Percentiles rank a stretch among this genome's conserved stretches.
These are phyloP conservation scores for Silene latifolia DNA, from an alignment of 148 eudicot species.

Conservation along the genomic window DNA sequence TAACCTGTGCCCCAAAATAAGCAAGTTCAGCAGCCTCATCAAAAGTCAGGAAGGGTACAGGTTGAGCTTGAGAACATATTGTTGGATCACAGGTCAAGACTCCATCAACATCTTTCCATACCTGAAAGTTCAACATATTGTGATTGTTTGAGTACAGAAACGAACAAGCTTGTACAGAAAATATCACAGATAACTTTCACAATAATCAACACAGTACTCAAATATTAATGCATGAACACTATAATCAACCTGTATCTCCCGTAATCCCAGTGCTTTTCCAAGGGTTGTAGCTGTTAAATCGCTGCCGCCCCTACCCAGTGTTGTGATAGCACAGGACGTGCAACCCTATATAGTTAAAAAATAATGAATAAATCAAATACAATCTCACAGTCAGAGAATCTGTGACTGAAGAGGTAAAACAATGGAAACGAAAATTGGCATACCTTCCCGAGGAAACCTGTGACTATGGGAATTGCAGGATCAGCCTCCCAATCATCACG, in stretches of 20 bases:
- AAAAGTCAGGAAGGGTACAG: constrained; percentile 87
- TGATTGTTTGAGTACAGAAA: background rate
- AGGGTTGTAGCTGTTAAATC: constrained; percentile 97
- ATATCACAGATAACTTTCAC: background rate
- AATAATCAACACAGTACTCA: background rate
- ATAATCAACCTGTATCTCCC: constrained; percentile 78
- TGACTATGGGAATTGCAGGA: constrained; percentile 90
- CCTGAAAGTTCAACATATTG: constrained; percentile 37
- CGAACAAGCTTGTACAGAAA: background rate
- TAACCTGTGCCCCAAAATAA: constrained; percentile 99
- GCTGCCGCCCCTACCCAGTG: constrained; percentile 98
- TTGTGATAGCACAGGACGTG: constrained; percentile 91
- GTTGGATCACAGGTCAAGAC: constrained; percentile 97
- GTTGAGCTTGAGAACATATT: constrained; percentile 64
- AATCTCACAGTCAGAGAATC: background rate
- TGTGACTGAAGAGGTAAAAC: background rate
- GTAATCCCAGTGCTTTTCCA: constrained; percentile 90
- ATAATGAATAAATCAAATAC: background rate
- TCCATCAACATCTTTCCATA: constrained; percentile 99
- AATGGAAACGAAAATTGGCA: background rate
- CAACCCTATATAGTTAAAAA: constrained; percentile 55
- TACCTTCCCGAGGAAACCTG: constrained; percentile 98
- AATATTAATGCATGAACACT: background rate
- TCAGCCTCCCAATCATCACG: constrained; percentile 64
- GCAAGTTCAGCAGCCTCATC: constrained; percentile 99